phyloP scores from a whole-genome alignment of 2,329 filamentous ascomycete genomes.

The Domatiomyces globalis region DNA sequence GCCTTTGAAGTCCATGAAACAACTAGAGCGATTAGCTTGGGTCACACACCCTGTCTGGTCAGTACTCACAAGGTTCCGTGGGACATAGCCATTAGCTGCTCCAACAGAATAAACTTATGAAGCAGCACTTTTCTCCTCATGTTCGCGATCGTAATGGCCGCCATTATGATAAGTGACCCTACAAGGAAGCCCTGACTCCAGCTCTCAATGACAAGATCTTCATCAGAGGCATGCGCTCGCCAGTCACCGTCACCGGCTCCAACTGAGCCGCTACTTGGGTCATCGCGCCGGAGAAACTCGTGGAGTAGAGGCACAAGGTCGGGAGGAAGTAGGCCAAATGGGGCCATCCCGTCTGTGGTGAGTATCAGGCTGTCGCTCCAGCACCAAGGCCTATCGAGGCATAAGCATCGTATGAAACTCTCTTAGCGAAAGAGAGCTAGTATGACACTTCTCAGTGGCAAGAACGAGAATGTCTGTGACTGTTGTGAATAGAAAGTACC shows the following conservation, averaged over 20 bases:
- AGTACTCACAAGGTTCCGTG: slow-evolving; percentile 39
- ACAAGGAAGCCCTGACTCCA: slow-evolving; percentile 32
- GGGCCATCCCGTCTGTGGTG: slow-evolving; percentile 1
- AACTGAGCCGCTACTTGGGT: slow-evolving; percentile 1
- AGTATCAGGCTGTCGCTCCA: neutral
- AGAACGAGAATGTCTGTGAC: no score
- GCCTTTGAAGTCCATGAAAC: slow-evolving; percentile 40
- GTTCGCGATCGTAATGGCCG: slow-evolving; percentile 30
- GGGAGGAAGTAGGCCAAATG: no score
- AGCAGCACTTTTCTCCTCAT: slow-evolving; percentile 29
- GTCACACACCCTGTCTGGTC: no score
- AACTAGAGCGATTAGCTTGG: slow-evolving; percentile 9
- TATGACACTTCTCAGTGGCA: no score
- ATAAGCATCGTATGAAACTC: no score
- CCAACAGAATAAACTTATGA: slow-evolving; percentile 25
- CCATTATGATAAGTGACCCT: slow-evolving; percentile 31
- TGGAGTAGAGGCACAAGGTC: neutral
- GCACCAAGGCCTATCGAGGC: no score
- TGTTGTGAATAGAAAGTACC: no score
- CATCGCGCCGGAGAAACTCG: neutral
- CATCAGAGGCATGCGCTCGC: slow-evolving; percentile 12
- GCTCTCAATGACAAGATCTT: slow-evolving; percentile 24
- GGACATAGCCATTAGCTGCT: slow-evolving; percentile 43
- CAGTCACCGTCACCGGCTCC: slow-evolving; percentile 10
- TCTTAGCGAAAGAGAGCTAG: no score